phyloP scores from a whole-genome alignment of 805 yeast genomes.

The Wickerhamiella azymoides region DNA sequence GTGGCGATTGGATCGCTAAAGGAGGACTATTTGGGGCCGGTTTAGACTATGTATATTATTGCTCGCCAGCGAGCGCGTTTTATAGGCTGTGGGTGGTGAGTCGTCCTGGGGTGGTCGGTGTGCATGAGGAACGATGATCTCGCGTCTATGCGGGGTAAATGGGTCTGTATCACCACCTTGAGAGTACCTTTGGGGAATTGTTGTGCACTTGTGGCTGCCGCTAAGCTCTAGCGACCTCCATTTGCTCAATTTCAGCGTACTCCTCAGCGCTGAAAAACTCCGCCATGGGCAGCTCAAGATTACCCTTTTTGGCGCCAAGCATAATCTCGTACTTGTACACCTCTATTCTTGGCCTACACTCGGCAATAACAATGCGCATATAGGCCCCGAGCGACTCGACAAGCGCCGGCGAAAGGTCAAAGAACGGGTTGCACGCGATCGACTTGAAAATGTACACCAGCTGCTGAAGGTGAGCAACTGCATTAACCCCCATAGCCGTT shows the following conservation, averaged over 20 bases:
- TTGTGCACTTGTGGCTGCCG: too few relatives aligned
- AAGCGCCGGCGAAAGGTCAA: slow-evolving; percentile 15
- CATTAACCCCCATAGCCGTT: slow-evolving; percentile 11
- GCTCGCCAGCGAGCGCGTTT: not conserved
- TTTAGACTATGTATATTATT: slow-evolving; percentile 22
- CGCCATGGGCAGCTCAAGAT: not conserved
- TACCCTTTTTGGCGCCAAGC: slow-evolving; percentile 18
- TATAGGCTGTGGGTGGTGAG: not conserved
- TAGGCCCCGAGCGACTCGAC: slow-evolving; percentile 10
- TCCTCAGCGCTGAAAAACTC: not conserved
- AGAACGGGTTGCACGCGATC: slow-evolving; percentile 23
- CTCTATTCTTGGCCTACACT: slow-evolving; percentile 20
- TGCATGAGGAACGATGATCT: too few relatives aligned
- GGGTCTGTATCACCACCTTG: too few relatives aligned
- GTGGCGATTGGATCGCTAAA: slow-evolving; percentile 96
- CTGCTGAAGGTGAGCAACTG: slow-evolving; percentile 18
- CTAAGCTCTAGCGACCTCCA: too few relatives aligned
- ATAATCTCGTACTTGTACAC: slow-evolving; percentile 21
- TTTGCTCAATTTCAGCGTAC: not conserved
- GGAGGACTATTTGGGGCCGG: slow-evolving; percentile 92
- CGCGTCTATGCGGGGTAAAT: too few relatives aligned
- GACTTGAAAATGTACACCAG: slow-evolving; percentile 17
- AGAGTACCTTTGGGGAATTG: too few relatives aligned
- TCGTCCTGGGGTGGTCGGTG: too few relatives aligned
- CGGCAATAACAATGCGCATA: slow-evolving; percentile 11